Evolutionary conservation across 2,329 filamentous ascomycete genomes (phyloP).

Genomic region (Parasarocladium wereldwijsianum): DNA sequence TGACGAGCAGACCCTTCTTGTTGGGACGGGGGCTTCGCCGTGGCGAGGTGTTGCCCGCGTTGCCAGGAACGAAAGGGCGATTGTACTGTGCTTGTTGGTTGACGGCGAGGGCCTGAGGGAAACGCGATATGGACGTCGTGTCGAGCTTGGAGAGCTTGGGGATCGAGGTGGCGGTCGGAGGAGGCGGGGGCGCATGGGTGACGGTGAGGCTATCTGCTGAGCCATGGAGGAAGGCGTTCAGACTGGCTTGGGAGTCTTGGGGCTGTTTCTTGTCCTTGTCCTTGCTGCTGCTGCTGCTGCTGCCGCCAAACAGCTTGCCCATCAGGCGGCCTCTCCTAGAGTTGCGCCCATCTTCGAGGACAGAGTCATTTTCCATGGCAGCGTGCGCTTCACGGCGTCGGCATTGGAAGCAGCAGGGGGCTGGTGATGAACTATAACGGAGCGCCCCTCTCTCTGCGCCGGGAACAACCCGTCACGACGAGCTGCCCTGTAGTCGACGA

Average conservation of each 20-base stretch:
- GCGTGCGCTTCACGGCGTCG: too few species aligned
- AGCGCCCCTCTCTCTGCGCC: too few species aligned
- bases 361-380: conserved; percentile 32
- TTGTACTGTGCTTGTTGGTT: conserved; percentile 27
- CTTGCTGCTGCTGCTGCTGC: too few species aligned
- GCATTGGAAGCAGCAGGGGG: too few species aligned
- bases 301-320: conserved; percentile 43
- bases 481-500: too few species aligned
- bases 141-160: conserved; percentile 41
- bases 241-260: conserved; percentile 25
- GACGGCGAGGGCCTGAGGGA: conserved; percentile 36
- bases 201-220: conserved; percentile 39
- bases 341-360: conserved; percentile 23
- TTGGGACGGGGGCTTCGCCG: conserved; percentile 28
- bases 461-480: too few species aligned
- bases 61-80: conserved; percentile 22
- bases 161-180: conserved; percentile 21
- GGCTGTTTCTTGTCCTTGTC: conserved; percentile 24
- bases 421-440: too few species aligned
- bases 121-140: conserved; percentile 38
- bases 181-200: conserved; percentile 31
- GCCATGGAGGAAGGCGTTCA: conserved; percentile 45
- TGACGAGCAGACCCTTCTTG: conserved; percentile 58
- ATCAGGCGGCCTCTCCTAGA: conserved; percentile 42
- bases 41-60: conserved; percentile 26